Evolutionary conservation across 371 early-diverging fungal genomes (phyloP), one percentile per base, ranked within the genome.

Genomic region (Actinomortierella wolfii): DNA sequence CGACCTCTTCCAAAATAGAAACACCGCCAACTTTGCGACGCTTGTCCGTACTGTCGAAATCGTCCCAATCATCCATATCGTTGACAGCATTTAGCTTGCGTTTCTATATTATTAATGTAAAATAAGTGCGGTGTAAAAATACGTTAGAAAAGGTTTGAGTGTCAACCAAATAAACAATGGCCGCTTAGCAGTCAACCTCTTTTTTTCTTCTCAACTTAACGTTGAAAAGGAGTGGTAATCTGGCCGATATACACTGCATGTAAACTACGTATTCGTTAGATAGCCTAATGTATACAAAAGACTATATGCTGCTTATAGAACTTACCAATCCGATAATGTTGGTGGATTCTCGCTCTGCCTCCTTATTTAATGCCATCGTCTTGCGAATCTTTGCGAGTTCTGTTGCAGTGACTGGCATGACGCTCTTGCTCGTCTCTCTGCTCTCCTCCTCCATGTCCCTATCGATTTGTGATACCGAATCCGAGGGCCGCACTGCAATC

Each of bases 391-490:
- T 80, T 26, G 79, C 70, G 42, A 88, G 57, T 56, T 92, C 89
- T 68, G 86, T 87, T 11, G 89, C 83, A 3, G 90, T 91, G 26
- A 90, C 82, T 25, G 80, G 81, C 21, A 79, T 42, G 2, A 76
- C 57, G 58, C 81, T 66, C 47, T 81, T 89, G 24, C 84, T 85
- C 0, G 83, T 68, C 58, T 88, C 85, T 51, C 81, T 80, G 18
- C 82, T 86, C 47, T 89, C 87, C 25, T 85, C 89, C 23, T 78
- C 83, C 61, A 92, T 81, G 23, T 74, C 65, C 49, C 84, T 80
- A 66, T 94, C 94, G 17, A 78, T 71, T 20, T 70, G 76, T 1
- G 89, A 83, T 25, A 88, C 66, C 41, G 86, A 83, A 67, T 93
- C 92, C 41, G 79, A 81, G 20, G 86, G 81, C 47, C 79, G 60